These are phyloP conservation scores for Entophlyctis luteolus DNA, from an alignment of 192 early-diverging fungal genomes.

Conservation along the genomic window DNA sequence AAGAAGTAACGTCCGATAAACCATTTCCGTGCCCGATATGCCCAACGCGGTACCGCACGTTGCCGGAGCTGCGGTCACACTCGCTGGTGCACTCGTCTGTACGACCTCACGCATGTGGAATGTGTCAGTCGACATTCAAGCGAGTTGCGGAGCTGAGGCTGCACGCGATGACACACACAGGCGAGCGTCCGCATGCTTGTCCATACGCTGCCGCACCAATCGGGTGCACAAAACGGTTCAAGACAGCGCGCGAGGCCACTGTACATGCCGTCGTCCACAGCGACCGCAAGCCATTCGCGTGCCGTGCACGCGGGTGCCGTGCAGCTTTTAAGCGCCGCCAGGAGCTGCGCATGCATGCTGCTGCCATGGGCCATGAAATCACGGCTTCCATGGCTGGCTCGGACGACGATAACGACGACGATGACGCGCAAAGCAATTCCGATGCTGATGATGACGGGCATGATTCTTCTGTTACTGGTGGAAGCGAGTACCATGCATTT, in stretches of 20 bases:
- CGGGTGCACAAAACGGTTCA: not conserved
- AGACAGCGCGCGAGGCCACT: slow-evolving; percentile 10
- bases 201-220: not conserved
- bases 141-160: slow-evolving; percentile 10
- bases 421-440: too few relatives aligned
- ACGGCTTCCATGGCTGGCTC: too few relatives aligned
- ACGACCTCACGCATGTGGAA: not conserved
- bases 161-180: slow-evolving; percentile 15
- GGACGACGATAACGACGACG: too few relatives aligned
- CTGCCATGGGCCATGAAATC: too few relatives aligned
- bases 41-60: not conserved
- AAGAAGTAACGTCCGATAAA: too few relatives aligned
- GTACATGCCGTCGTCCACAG: slow-evolving; percentile 2
- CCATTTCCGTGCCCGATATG: not conserved
- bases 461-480: too few relatives aligned
- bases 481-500: too few relatives aligned
- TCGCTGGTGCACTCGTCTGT: not conserved
- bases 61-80: slow-evolving; percentile 2
- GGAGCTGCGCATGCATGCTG: slow-evolving; percentile 3
- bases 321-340: slow-evolving; percentile 8
- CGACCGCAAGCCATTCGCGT: not conserved
- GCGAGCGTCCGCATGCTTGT: not conserved
- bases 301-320: not conserved
- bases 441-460: too few relatives aligned
- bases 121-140: not conserved